These are phyloP conservation scores for Globisporangium rhizosaccharum DNA, from an alignment of 352 stramenopile species.

Conservation along the genomic window DNA sequence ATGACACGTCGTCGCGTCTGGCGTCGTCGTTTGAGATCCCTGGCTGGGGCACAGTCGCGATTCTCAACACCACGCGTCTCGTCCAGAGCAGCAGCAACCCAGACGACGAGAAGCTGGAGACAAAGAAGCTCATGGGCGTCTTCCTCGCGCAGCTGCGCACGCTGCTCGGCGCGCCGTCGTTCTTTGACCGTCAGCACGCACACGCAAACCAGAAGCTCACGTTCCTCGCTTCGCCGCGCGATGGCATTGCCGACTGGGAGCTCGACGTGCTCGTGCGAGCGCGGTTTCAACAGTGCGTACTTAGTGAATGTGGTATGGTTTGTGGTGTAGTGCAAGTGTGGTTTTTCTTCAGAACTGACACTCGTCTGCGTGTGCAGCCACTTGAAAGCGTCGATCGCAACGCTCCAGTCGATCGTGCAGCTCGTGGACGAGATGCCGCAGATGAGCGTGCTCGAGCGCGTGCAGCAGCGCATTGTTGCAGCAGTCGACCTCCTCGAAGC, in stretches of 20 bases:
- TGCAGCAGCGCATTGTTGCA: constrained; percentile 46
- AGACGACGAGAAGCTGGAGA: constrained; percentile 12
- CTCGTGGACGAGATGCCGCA: constrained; percentile 67
- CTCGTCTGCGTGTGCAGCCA: constrained; percentile 20
- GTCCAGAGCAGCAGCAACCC: not conserved
- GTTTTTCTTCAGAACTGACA: not conserved
- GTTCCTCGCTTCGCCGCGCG: constrained; percentile 43
- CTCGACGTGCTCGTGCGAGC: constrained; percentile 45
- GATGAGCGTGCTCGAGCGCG: constrained; percentile 63
- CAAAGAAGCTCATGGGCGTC: constrained; percentile 58
- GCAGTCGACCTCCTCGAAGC: constrained; percentile 46
- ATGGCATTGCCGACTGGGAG: constrained; percentile 72
- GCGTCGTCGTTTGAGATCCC: constrained; percentile 69
- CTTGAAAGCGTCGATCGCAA: constrained; percentile 50
- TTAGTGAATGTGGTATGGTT: not conserved
- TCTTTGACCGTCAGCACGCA: constrained; percentile 31
- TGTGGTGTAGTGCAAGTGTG: not conserved
- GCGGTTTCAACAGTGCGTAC: constrained; percentile 37
- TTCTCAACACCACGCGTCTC: constrained; percentile 35
- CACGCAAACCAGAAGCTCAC: constrained; percentile 16
- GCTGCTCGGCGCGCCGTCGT: constrained; percentile 53
- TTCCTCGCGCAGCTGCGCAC: constrained; percentile 63
- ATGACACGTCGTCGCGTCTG: constrained; percentile 10
- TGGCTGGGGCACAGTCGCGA: constrained; percentile 54
- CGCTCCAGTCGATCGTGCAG: constrained; percentile 64